A percentile compares a stretch with the other conserved stretches of the same genome.
Evolutionary conservation across 441 rosid species (phyloP).

Genomic region (Omphalea diandra): DNA sequence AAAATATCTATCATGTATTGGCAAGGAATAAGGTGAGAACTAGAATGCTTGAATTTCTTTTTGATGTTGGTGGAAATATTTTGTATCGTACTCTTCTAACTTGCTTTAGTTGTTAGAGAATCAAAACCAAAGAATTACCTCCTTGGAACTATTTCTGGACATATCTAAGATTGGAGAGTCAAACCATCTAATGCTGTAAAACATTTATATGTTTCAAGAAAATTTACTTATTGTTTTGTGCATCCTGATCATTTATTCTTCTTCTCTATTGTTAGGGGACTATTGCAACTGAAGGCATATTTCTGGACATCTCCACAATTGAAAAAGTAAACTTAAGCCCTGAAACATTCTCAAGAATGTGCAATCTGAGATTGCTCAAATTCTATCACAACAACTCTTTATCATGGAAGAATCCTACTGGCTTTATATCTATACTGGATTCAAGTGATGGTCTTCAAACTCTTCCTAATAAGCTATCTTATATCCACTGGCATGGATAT

Average conservation of each 20-base stretch:
- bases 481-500: slow-evolving; percentile 31
- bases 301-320: slow-evolving; percentile 9
- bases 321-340: slow-evolving; percentile 6
- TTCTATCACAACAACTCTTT: slow-evolving; percentile 17
- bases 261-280: slow-evolving; percentile 17
- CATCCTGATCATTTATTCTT: background rate
- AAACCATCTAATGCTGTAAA: too few relatives aligned
- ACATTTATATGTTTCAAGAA: too few relatives aligned
- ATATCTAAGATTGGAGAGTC: too few relatives aligned
- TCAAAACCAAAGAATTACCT: too few relatives aligned
- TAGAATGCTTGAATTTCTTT: background rate
- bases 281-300: slow-evolving; percentile 28
- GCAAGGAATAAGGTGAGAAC: slow-evolving; percentile 25
- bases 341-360: slow-evolving; percentile 27
- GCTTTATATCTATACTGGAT: background rate
- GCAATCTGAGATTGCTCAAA: slow-evolving; percentile 29
- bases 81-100: too few relatives aligned
- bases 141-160: too few relatives aligned
- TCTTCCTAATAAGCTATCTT: slow-evolving; percentile 27
- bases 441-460: slow-evolving; percentile 17
- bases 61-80: too few relatives aligned
- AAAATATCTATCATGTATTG: slow-evolving; percentile 21
- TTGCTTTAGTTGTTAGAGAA: too few relatives aligned
- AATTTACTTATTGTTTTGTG: background rate
- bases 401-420: slow-evolving; percentile 24